Evolutionary conservation across 495 filamentous ascomycete genomes (phyloP).

Genomic region (Pyrenula aspistea): DNA sequence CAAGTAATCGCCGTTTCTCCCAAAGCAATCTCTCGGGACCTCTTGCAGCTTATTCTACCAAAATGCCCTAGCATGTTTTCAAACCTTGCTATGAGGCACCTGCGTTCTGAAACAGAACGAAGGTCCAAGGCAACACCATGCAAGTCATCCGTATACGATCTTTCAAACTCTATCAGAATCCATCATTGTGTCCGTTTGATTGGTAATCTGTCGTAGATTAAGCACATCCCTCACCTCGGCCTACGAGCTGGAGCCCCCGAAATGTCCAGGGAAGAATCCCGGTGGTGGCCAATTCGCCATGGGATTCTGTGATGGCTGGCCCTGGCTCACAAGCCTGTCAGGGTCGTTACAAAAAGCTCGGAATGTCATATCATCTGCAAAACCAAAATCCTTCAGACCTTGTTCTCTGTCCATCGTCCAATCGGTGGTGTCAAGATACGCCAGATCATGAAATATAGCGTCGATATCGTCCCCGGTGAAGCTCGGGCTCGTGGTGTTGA

Average conservation of each 20-base stretch:
- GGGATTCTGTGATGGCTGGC: conserved; percentile 22
- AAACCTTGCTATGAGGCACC: too few relatives aligned
- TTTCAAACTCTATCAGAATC: too few relatives aligned
- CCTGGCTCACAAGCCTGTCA: conserved; percentile 26
- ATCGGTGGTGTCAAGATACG: conserved; percentile 48
- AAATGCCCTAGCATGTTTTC: too few relatives aligned
- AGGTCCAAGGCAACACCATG: too few relatives aligned
- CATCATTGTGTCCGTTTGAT: too few relatives aligned
- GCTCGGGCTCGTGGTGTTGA: neutral
- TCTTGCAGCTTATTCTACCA: too few relatives aligned
- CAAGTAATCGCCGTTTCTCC: too few relatives aligned
- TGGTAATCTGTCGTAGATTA: too few relatives aligned
- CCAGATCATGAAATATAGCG: conserved; percentile 49
- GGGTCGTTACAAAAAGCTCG: conserved; percentile 42
- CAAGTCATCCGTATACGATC: too few relatives aligned
- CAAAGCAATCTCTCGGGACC: too few relatives aligned
- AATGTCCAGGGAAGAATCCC: conserved; percentile 34
- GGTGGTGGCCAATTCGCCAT: conserved; percentile 36
- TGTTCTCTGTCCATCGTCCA: conserved; percentile 40
- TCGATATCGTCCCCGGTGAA: conserved; percentile 31
- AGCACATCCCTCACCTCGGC: too few relatives aligned
- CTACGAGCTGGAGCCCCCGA: conserved; percentile 16
- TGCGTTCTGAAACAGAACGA: too few relatives aligned
- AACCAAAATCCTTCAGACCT: conserved; percentile 47
- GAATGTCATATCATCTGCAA: conserved; percentile 40